Conservation (phyloP, 202 grass and related monocot genomes). For the Saccharum hybrid region DNA sequence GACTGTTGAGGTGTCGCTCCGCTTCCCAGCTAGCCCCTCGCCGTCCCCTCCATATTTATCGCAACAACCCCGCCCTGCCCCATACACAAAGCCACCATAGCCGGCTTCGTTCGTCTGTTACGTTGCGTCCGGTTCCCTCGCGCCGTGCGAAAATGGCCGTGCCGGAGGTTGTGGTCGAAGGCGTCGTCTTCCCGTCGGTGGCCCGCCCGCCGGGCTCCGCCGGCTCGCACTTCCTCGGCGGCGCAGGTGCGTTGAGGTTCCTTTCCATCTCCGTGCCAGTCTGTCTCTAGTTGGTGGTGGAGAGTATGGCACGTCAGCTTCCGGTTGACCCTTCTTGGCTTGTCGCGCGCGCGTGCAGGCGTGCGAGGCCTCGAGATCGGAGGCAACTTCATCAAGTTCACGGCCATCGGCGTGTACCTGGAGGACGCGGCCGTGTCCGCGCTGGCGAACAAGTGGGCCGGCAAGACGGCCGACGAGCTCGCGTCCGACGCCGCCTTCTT, state of each 20-base stretch:
- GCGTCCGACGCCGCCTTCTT: conserved; percentile 62
- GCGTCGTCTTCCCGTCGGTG: conserved; percentile 63
- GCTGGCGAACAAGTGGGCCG: conserved; percentile 65
- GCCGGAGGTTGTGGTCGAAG: conserved; percentile 59
- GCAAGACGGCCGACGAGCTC: conserved; percentile 64
- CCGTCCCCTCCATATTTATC: background rate
- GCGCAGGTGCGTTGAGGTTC: conserved; percentile 53
- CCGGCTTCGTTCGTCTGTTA: background rate
- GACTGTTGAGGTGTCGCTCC: conserved; percentile 17
- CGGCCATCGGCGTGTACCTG: conserved; percentile 86
- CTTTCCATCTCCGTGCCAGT: background rate
- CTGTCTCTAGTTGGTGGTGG: background rate
- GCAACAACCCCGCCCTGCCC: conserved; percentile 11
- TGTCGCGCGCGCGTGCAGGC: conserved; percentile 39
- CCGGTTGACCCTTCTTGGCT: background rate
- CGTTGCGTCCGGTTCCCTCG: background rate
- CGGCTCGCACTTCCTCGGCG: conserved; percentile 63
- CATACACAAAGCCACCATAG: background rate
- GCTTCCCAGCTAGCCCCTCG: conserved; percentile 31
- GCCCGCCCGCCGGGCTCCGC: conserved; percentile 54
- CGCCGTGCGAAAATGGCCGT: conserved; percentile 37
- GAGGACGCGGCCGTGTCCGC: conserved; percentile 58
- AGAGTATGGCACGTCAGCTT: background rate
- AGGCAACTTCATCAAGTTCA: conserved; percentile 84
- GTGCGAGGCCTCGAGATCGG: conserved; percentile 74